phyloP scores from a whole-genome alignment of 2,329 filamentous ascomycete genomes.

The Westerdykella aurantiaca region DNA sequence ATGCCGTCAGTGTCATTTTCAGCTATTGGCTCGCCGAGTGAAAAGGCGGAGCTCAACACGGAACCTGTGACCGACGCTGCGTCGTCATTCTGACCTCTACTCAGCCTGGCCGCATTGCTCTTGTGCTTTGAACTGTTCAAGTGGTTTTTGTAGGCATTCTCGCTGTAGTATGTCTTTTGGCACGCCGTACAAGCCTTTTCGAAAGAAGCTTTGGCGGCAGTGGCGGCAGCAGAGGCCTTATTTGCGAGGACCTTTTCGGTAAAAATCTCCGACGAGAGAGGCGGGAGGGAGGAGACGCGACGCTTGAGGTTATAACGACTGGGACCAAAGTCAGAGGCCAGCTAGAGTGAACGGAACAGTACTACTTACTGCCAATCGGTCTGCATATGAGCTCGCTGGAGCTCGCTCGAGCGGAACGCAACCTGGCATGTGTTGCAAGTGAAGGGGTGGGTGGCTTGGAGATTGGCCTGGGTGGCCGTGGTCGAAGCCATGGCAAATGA shows the following conservation, averaged over 20 bases:
- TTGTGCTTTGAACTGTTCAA: conserved; percentile 86
- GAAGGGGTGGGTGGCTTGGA: conserved; percentile 63
- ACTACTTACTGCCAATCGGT: conserved; percentile 93
- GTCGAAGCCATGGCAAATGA: conserved; percentile 29
- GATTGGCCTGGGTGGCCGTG: conserved; percentile 29
- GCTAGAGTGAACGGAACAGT: not conserved
- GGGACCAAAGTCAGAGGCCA: not conserved
- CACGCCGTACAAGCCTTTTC: conserved; percentile 78
- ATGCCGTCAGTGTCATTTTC: conserved; percentile 47
- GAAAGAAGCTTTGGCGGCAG: conserved; percentile 82
- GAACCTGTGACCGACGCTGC: conserved; percentile 60
- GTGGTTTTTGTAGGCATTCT: conserved; percentile 93
- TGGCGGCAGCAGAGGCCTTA: conserved; percentile 74
- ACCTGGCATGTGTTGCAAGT: conserved; percentile 98
- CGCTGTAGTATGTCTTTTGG: conserved; percentile 90
- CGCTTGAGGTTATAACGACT: conserved; percentile 96
- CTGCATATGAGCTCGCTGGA: conserved; percentile 94
- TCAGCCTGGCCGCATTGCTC: conserved; percentile 52
- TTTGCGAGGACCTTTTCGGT: conserved; percentile 93
- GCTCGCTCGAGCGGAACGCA: conserved; percentile 87
- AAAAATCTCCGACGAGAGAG: conserved; percentile 86
- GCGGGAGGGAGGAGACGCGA: conserved; percentile 81
- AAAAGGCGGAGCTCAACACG: conserved; percentile 85
- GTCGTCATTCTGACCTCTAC: conserved; percentile 48
- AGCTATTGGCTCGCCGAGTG: conserved; percentile 71